Conservation (phyloP, 2,329 filamentous ascomycete genomes). For the Phyllosticta ampelicida region DNA sequence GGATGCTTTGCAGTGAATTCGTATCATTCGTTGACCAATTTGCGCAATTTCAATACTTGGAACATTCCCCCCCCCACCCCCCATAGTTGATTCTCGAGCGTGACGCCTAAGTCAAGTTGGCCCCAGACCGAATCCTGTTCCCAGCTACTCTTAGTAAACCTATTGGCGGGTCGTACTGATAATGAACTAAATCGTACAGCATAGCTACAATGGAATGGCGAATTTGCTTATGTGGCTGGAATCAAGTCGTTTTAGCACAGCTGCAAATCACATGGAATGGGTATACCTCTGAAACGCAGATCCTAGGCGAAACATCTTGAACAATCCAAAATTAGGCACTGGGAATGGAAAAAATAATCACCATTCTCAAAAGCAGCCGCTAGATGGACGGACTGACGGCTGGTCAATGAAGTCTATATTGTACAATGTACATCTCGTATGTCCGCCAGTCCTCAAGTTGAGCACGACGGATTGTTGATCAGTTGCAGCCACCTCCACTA, state of each 20-base stretch:
- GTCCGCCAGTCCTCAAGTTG: slow-evolving; percentile 13
- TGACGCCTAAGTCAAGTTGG: too few relatives aligned
- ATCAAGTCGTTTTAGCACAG: neutral
- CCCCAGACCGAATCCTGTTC: too few relatives aligned
- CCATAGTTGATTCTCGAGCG: too few relatives aligned
- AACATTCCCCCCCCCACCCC: too few relatives aligned
- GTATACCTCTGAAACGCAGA: neutral
- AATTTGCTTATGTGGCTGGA: neutral
- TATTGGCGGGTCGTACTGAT: too few relatives aligned
- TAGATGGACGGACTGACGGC: slow-evolving; percentile 7
- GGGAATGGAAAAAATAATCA: neutral
- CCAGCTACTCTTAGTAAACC: too few relatives aligned
- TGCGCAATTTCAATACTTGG: too few relatives aligned
- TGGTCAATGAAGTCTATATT: slow-evolving; percentile 25
- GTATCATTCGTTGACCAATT: too few relatives aligned
- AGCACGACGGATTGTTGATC: neutral
- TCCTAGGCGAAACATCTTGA: neutral
- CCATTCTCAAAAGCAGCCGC: slow-evolving; percentile 6
- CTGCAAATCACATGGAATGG: neutral
- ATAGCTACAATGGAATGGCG: neutral
- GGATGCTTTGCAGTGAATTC: too few relatives aligned
- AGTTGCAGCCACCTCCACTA: neutral
- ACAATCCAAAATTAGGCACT: neutral
- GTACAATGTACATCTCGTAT: slow-evolving; percentile 33
- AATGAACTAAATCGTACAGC: neutral